A percentile compares a stretch with the other conserved stretches of the same genome.
phyloP scores from a whole-genome alignment of 208 protist genomes.

The Phytomonas francai region DNA sequence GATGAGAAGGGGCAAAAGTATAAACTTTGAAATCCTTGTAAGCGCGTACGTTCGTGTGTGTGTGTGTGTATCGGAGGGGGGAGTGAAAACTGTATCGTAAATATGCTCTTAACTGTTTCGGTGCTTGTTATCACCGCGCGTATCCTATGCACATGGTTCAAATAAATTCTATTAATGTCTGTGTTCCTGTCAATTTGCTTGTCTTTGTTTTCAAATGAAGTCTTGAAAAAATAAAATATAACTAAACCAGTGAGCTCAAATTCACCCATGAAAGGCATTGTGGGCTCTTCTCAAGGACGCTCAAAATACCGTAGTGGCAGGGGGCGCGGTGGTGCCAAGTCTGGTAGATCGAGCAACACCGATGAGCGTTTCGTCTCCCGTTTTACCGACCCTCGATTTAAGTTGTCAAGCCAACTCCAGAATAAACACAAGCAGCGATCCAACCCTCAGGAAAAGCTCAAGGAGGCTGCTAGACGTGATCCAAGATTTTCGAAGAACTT shows the following conservation, averaged over 20 bases:
- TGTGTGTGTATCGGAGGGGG: not conserved
- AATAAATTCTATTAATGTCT: not conserved
- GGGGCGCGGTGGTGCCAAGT: conserved; percentile 21
- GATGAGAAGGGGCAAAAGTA: not conserved
- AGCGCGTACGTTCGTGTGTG: not conserved
- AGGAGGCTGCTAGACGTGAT: conserved; percentile 33
- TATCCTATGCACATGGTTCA: too few species aligned
- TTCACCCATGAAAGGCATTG: conserved; percentile 34
- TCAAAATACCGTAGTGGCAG: conserved; percentile 18
- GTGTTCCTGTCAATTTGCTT: not conserved
- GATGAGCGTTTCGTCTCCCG: conserved; percentile 74
- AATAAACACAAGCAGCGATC: conserved; percentile 9
- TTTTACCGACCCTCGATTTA: conserved; percentile 86
- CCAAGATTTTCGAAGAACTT: conserved; percentile 50
- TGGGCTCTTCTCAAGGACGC: not conserved
- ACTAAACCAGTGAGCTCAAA: not conserved
- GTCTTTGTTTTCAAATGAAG: not conserved
- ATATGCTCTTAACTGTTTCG: not conserved
- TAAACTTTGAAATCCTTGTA: not conserved
- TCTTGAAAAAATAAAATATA: not conserved
- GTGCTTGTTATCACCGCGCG: not conserved
- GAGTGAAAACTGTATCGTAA: not conserved
- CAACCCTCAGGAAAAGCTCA: conserved; percentile 10
- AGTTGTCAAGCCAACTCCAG: conserved; percentile 28
- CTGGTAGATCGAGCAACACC: conserved; percentile 9